Conservation (phyloP, 1,139 yeast genomes). For the Zhuliangozyma parablackwelliae region DNA sequence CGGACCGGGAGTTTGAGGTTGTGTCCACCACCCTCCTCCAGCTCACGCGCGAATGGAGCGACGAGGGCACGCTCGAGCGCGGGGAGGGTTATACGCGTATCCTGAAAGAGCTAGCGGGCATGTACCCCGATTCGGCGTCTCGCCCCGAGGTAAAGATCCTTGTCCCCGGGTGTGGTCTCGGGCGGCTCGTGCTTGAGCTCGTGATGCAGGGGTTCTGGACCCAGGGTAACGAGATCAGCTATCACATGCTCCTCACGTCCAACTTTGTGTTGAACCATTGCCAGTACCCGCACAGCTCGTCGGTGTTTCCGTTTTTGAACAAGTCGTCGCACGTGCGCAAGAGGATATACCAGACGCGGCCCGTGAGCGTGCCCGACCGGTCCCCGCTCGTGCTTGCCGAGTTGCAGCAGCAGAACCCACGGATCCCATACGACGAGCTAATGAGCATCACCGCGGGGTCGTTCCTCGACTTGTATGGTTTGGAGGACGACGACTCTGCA, state of each 20-base stretch:
- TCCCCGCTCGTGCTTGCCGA: slow-evolving; percentile 36
- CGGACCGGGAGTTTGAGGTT: slow-evolving; percentile 51
- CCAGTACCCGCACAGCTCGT: slow-evolving; percentile 29
- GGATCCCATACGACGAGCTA: slow-evolving; percentile 44
- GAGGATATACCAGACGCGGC: slow-evolving; percentile 45
- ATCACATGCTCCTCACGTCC: slow-evolving; percentile 73
- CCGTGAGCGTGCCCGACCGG: slow-evolving; percentile 51
- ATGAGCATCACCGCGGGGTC: slow-evolving; percentile 83
- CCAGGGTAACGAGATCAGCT: slow-evolving; percentile 85
- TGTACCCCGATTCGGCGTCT: slow-evolving; percentile 37
- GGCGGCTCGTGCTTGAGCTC: slow-evolving; percentile 70
- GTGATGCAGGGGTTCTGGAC: slow-evolving; percentile 64
- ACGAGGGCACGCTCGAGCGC: slow-evolving; percentile 56
- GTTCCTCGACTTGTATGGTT: slow-evolving; percentile 72
- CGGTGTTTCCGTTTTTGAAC: slow-evolving; percentile 54
- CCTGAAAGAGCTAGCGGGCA: slow-evolving; percentile 35
- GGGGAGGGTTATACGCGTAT: slow-evolving; percentile 42
- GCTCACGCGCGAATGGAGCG: slow-evolving; percentile 72
- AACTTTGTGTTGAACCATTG: slow-evolving; percentile 59
- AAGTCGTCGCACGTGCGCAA: slow-evolving; percentile 44
- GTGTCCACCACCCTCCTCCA: slow-evolving; percentile 62
- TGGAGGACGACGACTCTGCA: slow-evolving; percentile 17
- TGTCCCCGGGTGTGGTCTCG: slow-evolving; percentile 84
- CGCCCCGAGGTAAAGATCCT: slow-evolving; percentile 47
- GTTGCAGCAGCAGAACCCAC: slow-evolving; percentile 25